These are phyloP conservation scores for Solanum chilense DNA, from an alignment of 257 asterid genomes.

Conservation along the genomic window DNA sequence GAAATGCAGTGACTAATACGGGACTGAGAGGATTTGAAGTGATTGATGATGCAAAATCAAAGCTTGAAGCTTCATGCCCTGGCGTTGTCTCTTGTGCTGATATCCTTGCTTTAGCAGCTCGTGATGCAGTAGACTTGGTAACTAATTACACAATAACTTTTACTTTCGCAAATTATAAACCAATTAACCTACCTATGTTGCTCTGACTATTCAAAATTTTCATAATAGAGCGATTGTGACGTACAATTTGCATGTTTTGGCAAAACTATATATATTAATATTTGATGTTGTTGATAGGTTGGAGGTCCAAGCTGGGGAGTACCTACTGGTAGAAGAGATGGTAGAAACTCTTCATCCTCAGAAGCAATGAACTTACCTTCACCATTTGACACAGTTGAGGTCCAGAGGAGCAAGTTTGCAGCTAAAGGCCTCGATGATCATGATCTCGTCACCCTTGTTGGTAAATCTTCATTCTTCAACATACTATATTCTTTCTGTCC, in stretches of 20 bases:
- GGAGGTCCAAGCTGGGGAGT: constrained; percentile 70
- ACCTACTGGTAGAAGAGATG: constrained; percentile 69
- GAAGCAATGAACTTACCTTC: constrained; percentile 41
- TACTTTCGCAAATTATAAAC: not conserved
- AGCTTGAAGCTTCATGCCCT: constrained; percentile 47
- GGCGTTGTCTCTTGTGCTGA: constrained; percentile 63
- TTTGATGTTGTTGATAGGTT: constrained; percentile 15
- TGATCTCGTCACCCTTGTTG: constrained; percentile 70
- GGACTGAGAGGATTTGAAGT: constrained; percentile 60
- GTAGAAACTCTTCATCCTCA: constrained; percentile 38
- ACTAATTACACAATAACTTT: not conserved
- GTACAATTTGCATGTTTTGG: not conserved
- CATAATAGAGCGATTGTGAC: not conserved
- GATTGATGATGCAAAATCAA: constrained; percentile 51
- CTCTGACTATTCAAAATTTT: not conserved
- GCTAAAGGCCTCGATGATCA: constrained; percentile 70
- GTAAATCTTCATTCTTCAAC: constrained; percentile 11
- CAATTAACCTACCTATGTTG: not conserved
- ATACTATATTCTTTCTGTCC: not conserved
- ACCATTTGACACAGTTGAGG: constrained; percentile 39
- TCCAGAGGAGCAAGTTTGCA: constrained; percentile 51
- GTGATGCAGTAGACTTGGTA: constrained; percentile 60
- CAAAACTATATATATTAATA: not conserved
- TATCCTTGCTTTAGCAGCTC: constrained; percentile 56
- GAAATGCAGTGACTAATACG: constrained; percentile 31